Evolutionary conservation across 352 stramenopile genomes (phyloP).

Genomic region (Pythium sp.): DNA sequence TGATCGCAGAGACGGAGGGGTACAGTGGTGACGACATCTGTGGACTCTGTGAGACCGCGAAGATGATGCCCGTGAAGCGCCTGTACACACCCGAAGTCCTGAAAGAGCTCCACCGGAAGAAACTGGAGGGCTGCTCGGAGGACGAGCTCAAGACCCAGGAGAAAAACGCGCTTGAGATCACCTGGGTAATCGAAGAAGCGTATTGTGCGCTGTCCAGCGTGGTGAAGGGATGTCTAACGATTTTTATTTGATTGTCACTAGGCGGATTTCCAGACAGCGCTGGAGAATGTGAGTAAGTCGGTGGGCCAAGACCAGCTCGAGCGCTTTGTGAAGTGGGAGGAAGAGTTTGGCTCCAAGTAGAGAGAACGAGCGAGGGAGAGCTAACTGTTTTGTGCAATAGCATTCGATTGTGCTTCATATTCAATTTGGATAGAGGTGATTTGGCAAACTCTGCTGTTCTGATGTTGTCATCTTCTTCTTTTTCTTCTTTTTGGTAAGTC

Average conservation of each 20-base stretch:
- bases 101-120: conserved; percentile 51
- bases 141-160: conserved; percentile 54
- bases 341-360: conserved; percentile 84
- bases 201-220: too few relatives aligned
- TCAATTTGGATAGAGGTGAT: neutral
- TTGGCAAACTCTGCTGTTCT: neutral
- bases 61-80: conserved; percentile 79
- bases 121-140: conserved; percentile 49
- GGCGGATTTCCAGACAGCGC: conserved; percentile 61
- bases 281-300: conserved; percentile 82
- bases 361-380: conserved; percentile 1
- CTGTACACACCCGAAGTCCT: conserved; percentile 73
- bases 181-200: conserved; percentile 24
- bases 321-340: conserved; percentile 72
- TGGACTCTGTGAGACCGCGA: conserved; percentile 64
- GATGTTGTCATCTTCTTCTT: neutral
- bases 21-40: conserved; percentile 63
- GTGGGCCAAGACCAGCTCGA: conserved; percentile 73
- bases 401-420: neutral
- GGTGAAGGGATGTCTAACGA: neutral
- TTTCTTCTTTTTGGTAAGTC: neutral
- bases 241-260: conserved; percentile 10
- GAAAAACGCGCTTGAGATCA: conserved; percentile 58
- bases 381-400: conserved; percentile 1
- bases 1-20: conserved; percentile 67